Conservation (phyloP, 202 grass and related monocot genomes). For the Elaeis oleifera region DNA sequence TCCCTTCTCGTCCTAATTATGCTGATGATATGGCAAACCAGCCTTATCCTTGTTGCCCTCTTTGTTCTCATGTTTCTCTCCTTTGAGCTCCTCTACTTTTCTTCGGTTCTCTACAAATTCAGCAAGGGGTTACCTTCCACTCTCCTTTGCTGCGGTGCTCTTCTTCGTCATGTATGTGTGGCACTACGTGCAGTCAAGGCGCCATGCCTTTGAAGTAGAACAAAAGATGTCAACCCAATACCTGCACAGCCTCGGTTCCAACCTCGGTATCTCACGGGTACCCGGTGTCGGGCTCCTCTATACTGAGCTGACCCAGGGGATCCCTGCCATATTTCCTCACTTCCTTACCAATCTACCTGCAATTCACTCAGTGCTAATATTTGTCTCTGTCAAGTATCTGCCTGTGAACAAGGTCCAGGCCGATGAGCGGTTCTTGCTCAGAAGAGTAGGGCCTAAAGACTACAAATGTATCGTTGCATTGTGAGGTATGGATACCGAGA, state of each 20-base stretch:
- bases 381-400: conserved; percentile 34
- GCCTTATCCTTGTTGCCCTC: neutral
- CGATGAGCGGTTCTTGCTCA: conserved; percentile 27
- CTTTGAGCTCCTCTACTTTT: neutral
- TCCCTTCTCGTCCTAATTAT: neutral
- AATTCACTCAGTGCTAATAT: conserved; percentile 29
- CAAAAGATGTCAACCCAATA: conserved; percentile 21
- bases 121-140: conserved; percentile 31
- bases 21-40: conserved; percentile 7
- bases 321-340: conserved; percentile 33
- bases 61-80: neutral
- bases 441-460: conserved; percentile 19
- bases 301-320: conserved; percentile 27
- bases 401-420: conserved; percentile 20
- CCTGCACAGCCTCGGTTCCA: conserved; percentile 16
- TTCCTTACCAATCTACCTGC: conserved; percentile 33
- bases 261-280: conserved; percentile 18
- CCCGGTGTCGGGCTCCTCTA: conserved; percentile 31
- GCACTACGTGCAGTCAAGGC: conserved; percentile 32
- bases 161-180: conserved; percentile 39
- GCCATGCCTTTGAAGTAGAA: conserved; percentile 23
- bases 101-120: conserved; percentile 5
- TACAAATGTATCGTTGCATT: conserved; percentile 30
- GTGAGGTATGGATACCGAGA: conserved; percentile 36
- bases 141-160: conserved; percentile 24